Evolutionary conservation across 2,329 filamentous ascomycete species (phyloP), one percentile per base, ranked within the genome.

Genomic region (Ceratocystis cacaofunesta): DNA sequence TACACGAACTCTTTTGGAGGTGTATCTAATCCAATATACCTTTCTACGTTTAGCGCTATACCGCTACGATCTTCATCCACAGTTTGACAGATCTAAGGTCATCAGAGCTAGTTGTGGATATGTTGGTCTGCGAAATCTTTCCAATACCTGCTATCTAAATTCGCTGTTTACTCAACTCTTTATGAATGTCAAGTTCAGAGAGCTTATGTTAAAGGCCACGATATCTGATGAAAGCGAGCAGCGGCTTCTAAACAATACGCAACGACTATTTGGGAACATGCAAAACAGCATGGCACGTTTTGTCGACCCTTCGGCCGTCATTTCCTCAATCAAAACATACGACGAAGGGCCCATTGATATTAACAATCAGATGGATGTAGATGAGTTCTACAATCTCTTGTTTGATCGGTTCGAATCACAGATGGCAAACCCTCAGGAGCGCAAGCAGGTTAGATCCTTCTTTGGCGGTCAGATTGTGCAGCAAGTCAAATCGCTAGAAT

Each of bases 131-230:
- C 82, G 82, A 66, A 99, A 99, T 71, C 81, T 96, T 17, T 94
- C 90, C 8, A 96, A 96, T 72, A 97, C 95, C 0, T 99, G 94
- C 75, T 99, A 99, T 73, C 82, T 97, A 72, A 99, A 99, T 73
- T 97, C 94, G 0, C 78, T 99, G 0, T 81, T 97, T 68, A 92
- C 91, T 0, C 94, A 99, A 72, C 82, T 99, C 0, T 99, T 92
- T 78, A 97, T 96, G 90, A 97, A 99, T 72, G 77, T 89, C 17
- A 81, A 85, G 5, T 97, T 99, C 71, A 86, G 94, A 19, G 81
- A 83, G 17, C 96, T 97, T 74, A 88, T 99, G 70, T 79, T 97
- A 68, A 75, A 79, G 66, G 78, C 83, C n/a, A 75, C 79, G 7
- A 76, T 89, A 28, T 74, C 78, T 15, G 83, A 87, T 68, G 74